These are phyloP conservation scores for Furcasterigmium furcatum DNA, from an alignment of 2,329 filamentous ascomycete genomes.

Conservation along the genomic window DNA sequence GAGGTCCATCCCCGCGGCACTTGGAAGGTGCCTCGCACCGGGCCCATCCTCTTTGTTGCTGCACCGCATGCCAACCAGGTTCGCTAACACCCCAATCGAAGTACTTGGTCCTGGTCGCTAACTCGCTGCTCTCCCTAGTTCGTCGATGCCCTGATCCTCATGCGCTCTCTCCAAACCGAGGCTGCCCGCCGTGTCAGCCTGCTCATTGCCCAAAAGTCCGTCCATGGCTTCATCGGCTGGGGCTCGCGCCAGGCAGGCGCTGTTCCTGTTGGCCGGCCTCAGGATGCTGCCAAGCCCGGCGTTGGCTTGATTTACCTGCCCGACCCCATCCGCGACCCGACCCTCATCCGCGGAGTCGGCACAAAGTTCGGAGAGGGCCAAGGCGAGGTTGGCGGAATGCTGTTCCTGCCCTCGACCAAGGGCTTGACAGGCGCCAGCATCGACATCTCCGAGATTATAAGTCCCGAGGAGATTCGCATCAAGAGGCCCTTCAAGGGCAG, in stretches of 20 bases:
- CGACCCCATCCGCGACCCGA: constrained; percentile 81
- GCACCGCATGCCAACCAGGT: constrained; percentile 96
- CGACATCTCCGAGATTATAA: constrained; percentile 78
- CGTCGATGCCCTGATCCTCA: constrained; percentile 90
- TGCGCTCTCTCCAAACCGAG: constrained; percentile 84
- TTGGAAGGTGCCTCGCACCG: constrained; percentile 88
- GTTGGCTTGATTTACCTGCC: constrained; percentile 83
- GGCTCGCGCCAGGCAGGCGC: constrained; percentile 81
- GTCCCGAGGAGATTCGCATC: constrained; percentile 76
- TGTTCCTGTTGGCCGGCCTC: constrained; percentile 87
- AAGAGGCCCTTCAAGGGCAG: constrained; percentile 84
- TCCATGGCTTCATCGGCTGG: constrained; percentile 88
- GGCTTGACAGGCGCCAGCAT: constrained; percentile 73
- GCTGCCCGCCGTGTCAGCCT: constrained; percentile 86
- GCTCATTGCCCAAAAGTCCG: constrained; percentile 92
- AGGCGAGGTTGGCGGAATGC: constrained; percentile 74
- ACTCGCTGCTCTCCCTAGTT: constrained; percentile 56
- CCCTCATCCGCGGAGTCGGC: constrained; percentile 71
- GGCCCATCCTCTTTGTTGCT: constrained; percentile 91
- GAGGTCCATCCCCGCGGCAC: constrained; percentile 93
- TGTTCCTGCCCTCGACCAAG: constrained; percentile 83
- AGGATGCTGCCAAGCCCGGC: constrained; percentile 81
- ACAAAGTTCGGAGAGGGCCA: constrained; percentile 76
- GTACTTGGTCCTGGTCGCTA: constrained; percentile 1
- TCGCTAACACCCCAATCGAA: constrained; percentile 20